Evolutionary conservation across 2,329 filamentous ascomycete genomes (phyloP).

Genomic region (Aquanectria penicillioides): DNA sequence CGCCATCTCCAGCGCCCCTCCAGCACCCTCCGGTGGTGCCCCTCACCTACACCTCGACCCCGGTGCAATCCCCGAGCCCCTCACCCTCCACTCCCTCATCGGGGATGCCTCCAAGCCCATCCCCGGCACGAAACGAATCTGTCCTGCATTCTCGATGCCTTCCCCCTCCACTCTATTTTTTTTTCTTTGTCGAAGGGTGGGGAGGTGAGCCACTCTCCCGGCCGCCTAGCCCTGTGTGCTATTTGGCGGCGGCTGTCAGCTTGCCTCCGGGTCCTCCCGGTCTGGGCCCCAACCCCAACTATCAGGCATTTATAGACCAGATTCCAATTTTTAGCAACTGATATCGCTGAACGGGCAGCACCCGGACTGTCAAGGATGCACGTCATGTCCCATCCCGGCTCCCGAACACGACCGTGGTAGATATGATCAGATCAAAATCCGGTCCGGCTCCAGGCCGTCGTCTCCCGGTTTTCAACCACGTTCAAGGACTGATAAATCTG

Average conservation of each 20-base stretch:
- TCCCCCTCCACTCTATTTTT: constrained; percentile 28
- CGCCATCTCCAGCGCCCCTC: constrained; percentile 1
- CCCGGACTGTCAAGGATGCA: constrained; percentile 10
- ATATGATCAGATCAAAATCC: constrained; percentile 30
- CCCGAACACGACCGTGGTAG: constrained; percentile 30
- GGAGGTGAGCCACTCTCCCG: constrained; percentile 22
- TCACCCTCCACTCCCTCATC: constrained; percentile 7
- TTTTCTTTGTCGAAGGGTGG: constrained; percentile 34
- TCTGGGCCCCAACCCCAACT: constrained; percentile 5
- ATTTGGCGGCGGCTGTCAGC: constrained; percentile 23
- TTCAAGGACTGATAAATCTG: not conserved
- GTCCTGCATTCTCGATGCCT: constrained; percentile 24
- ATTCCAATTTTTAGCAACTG: constrained; percentile 1
- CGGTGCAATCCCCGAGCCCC: constrained; percentile 10
- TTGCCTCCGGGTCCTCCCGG: constrained; percentile 41
- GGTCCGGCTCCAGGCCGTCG: constrained; percentile 22
- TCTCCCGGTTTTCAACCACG: constrained; percentile 23
- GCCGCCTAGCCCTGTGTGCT: constrained; percentile 20
- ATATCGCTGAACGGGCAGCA: constrained; percentile 3
- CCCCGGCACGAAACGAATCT: constrained; percentile 23
- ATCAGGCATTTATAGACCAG: constrained; percentile 27
- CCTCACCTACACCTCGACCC: constrained; percentile 14
- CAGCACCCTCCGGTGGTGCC: not conserved
- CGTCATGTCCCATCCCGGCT: constrained; percentile 27
- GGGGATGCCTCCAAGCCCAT: constrained; percentile 15